Evolutionary conservation across 805 yeast species (phyloP).

Genomic region (Saccharomyces mikatae): DNA sequence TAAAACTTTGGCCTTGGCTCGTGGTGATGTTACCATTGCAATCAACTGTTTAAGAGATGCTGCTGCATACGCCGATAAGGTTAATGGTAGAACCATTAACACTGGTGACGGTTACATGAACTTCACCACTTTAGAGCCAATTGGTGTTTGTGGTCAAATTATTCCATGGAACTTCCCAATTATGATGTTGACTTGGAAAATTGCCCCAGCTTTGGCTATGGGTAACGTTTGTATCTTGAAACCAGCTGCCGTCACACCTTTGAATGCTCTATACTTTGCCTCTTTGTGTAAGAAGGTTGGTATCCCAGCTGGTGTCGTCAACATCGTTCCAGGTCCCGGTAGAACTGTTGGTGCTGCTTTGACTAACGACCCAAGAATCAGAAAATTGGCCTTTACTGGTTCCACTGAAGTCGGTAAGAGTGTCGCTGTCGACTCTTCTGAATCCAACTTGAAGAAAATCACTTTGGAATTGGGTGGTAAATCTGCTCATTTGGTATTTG

Average conservation of each 20-base stretch:
- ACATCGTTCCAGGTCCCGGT: conserved; percentile 70
- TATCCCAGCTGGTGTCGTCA: conserved; percentile 67
- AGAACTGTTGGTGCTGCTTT: conserved; percentile 64
- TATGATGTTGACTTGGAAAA: conserved; percentile 72
- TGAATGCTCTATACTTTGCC: conserved; percentile 60
- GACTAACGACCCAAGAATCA: conserved; percentile 57
- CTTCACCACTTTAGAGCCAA: conserved; percentile 64
- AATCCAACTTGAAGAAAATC: conserved; percentile 67
- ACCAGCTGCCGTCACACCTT: conserved; percentile 72
- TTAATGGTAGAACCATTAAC: conserved; percentile 55
- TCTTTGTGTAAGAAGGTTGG: conserved; percentile 58
- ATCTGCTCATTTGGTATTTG: conserved; percentile 67
- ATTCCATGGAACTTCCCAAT: conserved; percentile 84
- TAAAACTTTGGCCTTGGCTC: conserved; percentile 57
- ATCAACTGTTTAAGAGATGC: conserved; percentile 59
- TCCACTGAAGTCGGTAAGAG: conserved; percentile 68
- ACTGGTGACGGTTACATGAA: conserved; percentile 57
- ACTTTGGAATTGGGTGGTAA: conserved; percentile 81
- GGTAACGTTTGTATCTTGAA: conserved; percentile 68
- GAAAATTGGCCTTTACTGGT: conserved; percentile 76
- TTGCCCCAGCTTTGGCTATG: conserved; percentile 71
- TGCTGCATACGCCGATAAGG: conserved; percentile 67
- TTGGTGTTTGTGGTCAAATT: conserved; percentile 77
- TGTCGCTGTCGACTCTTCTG: conserved; percentile 63
- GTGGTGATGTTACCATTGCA: conserved; percentile 60